A percentile compares a stretch with the other conserved stretches of the same genome.
phyloP scores from a whole-genome alignment of 164 flowering plant species.

The Magnolia sinica region DNA sequence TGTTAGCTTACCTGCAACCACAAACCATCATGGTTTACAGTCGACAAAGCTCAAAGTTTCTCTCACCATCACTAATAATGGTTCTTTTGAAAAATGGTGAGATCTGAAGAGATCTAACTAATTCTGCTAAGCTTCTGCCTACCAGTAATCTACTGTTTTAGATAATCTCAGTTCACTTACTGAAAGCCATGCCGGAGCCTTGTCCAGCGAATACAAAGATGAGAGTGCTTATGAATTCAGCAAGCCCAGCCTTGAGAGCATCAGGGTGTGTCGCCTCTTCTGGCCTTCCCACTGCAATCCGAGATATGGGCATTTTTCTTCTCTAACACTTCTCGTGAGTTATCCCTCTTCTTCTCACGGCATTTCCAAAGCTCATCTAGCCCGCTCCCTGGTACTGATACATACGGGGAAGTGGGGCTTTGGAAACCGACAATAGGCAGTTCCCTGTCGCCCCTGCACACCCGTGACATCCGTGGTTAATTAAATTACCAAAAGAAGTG shows the following conservation, averaged over 20 bases:
- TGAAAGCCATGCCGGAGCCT: slow-evolving; percentile 50
- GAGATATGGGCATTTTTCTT: slow-evolving; percentile 26
- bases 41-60: neutral
- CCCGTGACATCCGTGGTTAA: no score
- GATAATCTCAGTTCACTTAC: slow-evolving; percentile 11
- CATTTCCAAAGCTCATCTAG: neutral
- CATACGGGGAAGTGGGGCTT: neutral
- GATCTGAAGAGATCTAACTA: neutral
- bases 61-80: neutral
- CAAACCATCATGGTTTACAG: neutral
- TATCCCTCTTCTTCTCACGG: neutral
- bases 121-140: no score
- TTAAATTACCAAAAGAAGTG: no score
- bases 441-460: neutral
- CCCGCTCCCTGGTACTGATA: neutral
- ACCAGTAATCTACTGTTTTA: neutral
- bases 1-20: slow-evolving; percentile 34
- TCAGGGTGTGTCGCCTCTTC: slow-evolving; percentile 35
- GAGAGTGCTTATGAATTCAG: slow-evolving; percentile 45
- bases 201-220: slow-evolving; percentile 55
- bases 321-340: neutral
- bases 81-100: neutral
- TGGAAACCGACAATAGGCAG: neutral
- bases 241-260: slow-evolving; percentile 35
- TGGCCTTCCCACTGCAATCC: slow-evolving; percentile 31